Conservation (phyloP, 176 grass and related monocot species). For the Carex cristatella region DNA sequence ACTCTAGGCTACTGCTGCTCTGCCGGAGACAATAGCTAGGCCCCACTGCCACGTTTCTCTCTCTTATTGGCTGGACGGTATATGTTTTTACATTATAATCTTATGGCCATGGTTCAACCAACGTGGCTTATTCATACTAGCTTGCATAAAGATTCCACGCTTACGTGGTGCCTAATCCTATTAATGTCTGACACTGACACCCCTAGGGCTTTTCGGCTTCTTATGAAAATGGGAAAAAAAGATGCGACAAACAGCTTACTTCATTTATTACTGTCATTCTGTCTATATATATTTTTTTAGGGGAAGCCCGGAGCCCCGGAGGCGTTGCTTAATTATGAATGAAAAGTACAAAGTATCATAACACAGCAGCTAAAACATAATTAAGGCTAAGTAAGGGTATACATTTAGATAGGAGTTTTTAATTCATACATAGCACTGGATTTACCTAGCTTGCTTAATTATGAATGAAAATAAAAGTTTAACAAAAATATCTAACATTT, state of each 20-base stretch:
- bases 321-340: too few relatives aligned
- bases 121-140: not conserved
- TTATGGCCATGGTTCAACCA: not conserved
- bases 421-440: too few relatives aligned
- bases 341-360: too few relatives aligned
- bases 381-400: too few relatives aligned
- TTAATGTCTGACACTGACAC: too few relatives aligned
- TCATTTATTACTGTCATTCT: not conserved
- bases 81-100: not conserved
- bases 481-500: too few relatives aligned
- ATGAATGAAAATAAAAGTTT: too few relatives aligned
- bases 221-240: not conserved
- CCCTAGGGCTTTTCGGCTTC: not conserved
- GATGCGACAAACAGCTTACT: not conserved
- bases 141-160: not conserved
- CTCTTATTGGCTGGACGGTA: not conserved
- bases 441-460: too few relatives aligned
- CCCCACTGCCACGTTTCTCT: not conserved
- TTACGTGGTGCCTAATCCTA: too few relatives aligned
- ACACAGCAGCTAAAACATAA: too few relatives aligned
- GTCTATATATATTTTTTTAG: not conserved
- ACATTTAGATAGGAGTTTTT: too few relatives aligned
- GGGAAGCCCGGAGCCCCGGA: too few relatives aligned
- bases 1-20: not conserved
- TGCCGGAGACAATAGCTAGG: not conserved